Conservation (phyloP, 192 early-diverging fungal genomes). For the Haplosporangium gracile region DNA sequence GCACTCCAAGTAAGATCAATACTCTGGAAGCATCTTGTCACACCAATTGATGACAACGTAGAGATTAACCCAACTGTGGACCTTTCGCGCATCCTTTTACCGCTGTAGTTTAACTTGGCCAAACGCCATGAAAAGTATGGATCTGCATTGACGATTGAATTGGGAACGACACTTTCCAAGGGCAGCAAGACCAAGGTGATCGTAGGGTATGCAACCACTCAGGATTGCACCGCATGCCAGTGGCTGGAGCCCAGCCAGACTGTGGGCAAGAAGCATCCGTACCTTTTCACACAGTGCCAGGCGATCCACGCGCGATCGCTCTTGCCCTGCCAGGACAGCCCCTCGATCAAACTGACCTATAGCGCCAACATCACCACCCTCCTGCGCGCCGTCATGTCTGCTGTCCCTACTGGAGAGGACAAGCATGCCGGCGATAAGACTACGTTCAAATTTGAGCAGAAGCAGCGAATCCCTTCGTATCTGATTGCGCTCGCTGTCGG, state of each 20-base stretch:
- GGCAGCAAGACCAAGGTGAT: constrained; percentile 67
- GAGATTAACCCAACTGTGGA: background rate
- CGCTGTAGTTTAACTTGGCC: constrained; percentile 61
- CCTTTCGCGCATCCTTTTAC: background rate
- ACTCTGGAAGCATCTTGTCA: background rate
- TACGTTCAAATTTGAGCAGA: constrained; percentile 87
- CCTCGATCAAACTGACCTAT: constrained; percentile 89
- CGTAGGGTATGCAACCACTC: constrained; percentile 84
- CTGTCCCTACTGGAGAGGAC: constrained; percentile 73
- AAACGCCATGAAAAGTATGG: constrained; percentile 76
- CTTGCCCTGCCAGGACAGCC: constrained; percentile 92
- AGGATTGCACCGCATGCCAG: constrained; percentile 88
- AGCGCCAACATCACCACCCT: constrained; percentile 75
- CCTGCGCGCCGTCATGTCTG: constrained; percentile 92
- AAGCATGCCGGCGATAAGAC: constrained; percentile 60
- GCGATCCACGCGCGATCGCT: constrained; percentile 95
- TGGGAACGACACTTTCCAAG: constrained; percentile 59
- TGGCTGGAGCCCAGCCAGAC: constrained; percentile 79
- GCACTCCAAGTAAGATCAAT: constrained; percentile 42
- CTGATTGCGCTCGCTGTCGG: constrained; percentile 95
- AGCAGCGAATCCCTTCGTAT: constrained; percentile 93
- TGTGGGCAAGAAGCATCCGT: constrained; percentile 89
- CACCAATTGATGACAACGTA: background rate
- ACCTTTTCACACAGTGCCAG: constrained; percentile 98
- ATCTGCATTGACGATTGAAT: constrained; percentile 72